These are phyloP conservation scores for Globisporangium perplexum DNA, from an alignment of 352 stramenopile species.

Conservation along the genomic window DNA sequence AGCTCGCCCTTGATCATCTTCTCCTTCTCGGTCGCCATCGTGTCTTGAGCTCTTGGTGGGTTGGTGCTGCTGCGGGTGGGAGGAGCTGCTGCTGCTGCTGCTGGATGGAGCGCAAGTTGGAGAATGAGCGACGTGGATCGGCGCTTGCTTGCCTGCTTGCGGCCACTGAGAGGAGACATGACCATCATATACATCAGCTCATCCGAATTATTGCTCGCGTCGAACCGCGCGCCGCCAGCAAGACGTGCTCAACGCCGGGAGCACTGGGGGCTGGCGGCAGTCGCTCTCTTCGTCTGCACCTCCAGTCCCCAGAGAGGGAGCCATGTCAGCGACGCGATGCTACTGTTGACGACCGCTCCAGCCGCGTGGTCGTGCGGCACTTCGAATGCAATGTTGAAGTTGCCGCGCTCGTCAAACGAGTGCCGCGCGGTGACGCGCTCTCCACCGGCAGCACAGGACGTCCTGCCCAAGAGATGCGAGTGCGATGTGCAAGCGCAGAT, in stretches of 20 bases:
- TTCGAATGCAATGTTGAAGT: background rate
- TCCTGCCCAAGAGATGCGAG: no score
- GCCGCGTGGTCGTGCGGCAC: background rate
- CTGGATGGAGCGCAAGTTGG: background rate
- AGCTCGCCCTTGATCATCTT: constrained; percentile 64
- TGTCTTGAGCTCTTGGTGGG: background rate
- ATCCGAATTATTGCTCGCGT: background rate
- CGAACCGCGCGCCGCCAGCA: background rate
- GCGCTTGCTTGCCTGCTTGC: no score
- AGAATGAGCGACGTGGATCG: constrained; percentile 1
- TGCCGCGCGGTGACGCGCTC: background rate
- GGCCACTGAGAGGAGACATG: no score
- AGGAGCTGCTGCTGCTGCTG: background rate
- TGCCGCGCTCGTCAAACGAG: background rate
- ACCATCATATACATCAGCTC: background rate
- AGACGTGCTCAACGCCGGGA: no score
- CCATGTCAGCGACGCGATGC: background rate
- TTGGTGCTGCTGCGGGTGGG: background rate
- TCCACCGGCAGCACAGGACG: background rate
- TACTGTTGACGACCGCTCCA: background rate
- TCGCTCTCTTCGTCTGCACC: background rate
- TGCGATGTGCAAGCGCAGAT: background rate
- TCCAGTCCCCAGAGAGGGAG: no score
- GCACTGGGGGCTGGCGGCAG: no score
- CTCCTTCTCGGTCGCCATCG: constrained; percentile 35